Percentiles rank a stretch among this genome's conserved stretches.
Conservation (phyloP, 2,329 filamentous ascomycete genomes). For the Didymella exigua region DNA sequence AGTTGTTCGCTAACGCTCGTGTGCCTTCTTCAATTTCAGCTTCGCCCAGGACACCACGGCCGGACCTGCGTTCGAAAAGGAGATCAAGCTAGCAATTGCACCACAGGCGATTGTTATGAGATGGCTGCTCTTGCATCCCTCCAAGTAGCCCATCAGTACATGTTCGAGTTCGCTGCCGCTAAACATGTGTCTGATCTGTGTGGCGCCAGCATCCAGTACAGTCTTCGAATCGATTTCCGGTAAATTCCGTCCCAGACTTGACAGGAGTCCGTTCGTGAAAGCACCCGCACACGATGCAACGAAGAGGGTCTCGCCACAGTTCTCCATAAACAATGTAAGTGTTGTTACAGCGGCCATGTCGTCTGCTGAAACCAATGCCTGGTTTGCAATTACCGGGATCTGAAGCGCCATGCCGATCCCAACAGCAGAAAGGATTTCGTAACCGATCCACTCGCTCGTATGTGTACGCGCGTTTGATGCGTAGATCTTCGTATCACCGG, state of each 20-base stretch:
- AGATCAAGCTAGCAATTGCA: conserved; percentile 26
- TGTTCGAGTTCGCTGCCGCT: conserved; percentile 25
- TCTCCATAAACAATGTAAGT: conserved; percentile 52
- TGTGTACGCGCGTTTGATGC: conserved; percentile 47
- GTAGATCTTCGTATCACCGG: conserved; percentile 36
- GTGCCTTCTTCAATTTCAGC: conserved; percentile 22
- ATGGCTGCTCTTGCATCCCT: conserved; percentile 35
- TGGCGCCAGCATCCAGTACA: conserved; percentile 53
- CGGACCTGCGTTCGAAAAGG: conserved; percentile 25
- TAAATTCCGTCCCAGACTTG: conserved; percentile 39
- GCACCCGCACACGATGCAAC: conserved; percentile 50
- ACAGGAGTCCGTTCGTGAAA: conserved; percentile 51
- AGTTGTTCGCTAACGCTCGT: conserved; percentile 10
- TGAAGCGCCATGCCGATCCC: conserved; percentile 53
- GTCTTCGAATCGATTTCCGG: conserved; percentile 43
- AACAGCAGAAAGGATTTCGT: conserved; percentile 53
- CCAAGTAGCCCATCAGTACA: conserved; percentile 31
- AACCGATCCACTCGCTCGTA: conserved; percentile 54
- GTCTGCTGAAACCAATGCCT: conserved; percentile 42
- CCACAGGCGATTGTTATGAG: conserved; percentile 30
- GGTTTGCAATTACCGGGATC: conserved; percentile 49
- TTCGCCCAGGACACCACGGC: conserved; percentile 23
- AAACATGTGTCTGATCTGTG: conserved; percentile 49
- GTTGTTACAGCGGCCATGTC: conserved; percentile 51
- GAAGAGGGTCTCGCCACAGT: conserved; percentile 51